These are phyloP conservation scores for Fusarium sp. DNA, from an alignment of 2,329 filamentous ascomycete species.

Conservation along the genomic window DNA sequence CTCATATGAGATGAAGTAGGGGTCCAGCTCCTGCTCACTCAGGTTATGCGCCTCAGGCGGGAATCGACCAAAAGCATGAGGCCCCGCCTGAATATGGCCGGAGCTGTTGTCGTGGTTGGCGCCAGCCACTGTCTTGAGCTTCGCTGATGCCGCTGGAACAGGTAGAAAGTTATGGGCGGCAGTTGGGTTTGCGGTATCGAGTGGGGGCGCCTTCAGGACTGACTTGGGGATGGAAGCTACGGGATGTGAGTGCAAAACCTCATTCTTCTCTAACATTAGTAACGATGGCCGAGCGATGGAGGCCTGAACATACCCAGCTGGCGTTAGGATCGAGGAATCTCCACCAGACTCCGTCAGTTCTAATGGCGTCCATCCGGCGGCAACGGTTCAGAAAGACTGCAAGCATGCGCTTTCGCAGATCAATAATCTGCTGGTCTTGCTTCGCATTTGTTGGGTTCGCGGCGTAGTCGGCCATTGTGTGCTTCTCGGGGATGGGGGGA, in stretches of 20 bases:
- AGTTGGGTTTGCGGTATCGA: slow-evolving; percentile 93
- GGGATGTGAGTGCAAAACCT: slow-evolving; percentile 94
- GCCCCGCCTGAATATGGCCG: slow-evolving; percentile 54
- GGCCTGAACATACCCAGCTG: slow-evolving; percentile 80
- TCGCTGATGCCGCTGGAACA: slow-evolving; percentile 85
- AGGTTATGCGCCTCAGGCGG: slow-evolving; percentile 82
- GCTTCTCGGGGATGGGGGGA: slow-evolving; percentile 97
- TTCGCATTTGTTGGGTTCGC: slow-evolving; percentile 98
- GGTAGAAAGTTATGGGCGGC: slow-evolving; percentile 89
- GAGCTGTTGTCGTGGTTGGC: slow-evolving; percentile 49
- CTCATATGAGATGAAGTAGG: slow-evolving; percentile 96
- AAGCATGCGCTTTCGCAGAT: slow-evolving; percentile 95
- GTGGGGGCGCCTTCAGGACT: slow-evolving; percentile 92
- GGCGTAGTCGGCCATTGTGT: slow-evolving; percentile 98
- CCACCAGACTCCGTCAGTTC: slow-evolving; percentile 97
- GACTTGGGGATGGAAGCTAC: slow-evolving; percentile 94
- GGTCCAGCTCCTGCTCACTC: slow-evolving; percentile 90
- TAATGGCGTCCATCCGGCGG: slow-evolving; percentile 89
- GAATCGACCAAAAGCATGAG: slow-evolving; percentile 81
- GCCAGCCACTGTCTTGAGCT: slow-evolving; percentile 73
- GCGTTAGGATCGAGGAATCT: slow-evolving; percentile 97
- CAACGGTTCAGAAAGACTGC: slow-evolving; percentile 96
- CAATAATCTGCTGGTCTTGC: slow-evolving; percentile 96
- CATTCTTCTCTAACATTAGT: slow-evolving; percentile 69
- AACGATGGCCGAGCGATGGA: neutral